Evolutionary conservation across 2,329 filamentous ascomycete genomes (phyloP), one percentile per base, ranked within the genome.

Genomic region (Lachnellula willkommii): DNA sequence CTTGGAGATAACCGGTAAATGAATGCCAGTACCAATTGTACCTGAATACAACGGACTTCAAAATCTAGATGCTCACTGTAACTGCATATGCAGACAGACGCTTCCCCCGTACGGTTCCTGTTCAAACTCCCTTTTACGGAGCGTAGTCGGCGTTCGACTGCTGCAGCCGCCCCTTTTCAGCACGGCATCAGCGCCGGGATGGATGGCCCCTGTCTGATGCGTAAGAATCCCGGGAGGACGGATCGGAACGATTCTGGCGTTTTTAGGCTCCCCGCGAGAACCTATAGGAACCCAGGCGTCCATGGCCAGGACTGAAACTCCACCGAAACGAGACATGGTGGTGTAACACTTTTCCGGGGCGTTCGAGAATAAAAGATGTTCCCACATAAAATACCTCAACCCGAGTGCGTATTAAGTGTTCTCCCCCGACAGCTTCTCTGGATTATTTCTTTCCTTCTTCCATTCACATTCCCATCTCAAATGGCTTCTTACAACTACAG

Each of bases 401-500:
- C 51, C 54, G 32, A 53, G 43, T 42, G 46, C 43, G 61, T 66
- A 63, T 65, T 54, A 64, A 62, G 57, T 52, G 22, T 36, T 36
- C n/a, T 43, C 32, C 51, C 53, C 55, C 48, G 53, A 14, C 40
- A 53, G 35, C 49, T 50, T 58, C 14, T 28, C 48, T 40, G 26
- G 39, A 50, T 52, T 40, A 47, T 37, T 54, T 28, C 36, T 48
- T 53, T 45, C 4, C 9, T 32, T 12, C 28, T 32, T 32, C 9
- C 51, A 52, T 40, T 55, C 32, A 36, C 48, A 51, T 49, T 36
- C 51, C 39, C 22, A 32, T 40, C 46, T 53, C 53, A 52, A 64
- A 68, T 68, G 66, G 63, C 66, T 60, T 62, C 63, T 39, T 64
- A 64, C 49, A 61, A 61, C 55, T 63, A 62, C 45, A 65, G 57